Conservation (phyloP, 2,329 filamentous ascomycete genomes). For the Cladophialophora bantiana region DNA sequence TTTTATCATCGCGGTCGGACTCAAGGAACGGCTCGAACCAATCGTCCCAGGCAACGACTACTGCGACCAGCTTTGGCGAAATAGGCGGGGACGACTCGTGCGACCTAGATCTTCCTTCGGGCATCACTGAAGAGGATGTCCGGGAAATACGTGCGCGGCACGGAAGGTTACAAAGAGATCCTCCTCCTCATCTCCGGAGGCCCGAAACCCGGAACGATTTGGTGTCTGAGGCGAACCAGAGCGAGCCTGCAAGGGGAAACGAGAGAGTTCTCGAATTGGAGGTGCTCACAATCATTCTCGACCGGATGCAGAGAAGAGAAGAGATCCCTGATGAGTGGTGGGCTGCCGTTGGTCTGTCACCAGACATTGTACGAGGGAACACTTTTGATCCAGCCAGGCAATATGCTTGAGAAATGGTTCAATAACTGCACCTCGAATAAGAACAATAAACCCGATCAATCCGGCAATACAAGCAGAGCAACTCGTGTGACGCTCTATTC, state of each 20-base stretch:
- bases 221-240: background rate
- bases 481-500: background rate
- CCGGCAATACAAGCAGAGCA: background rate
- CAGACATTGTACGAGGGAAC: constrained; percentile 43
- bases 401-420: background rate
- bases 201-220: background rate
- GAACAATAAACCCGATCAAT: background rate
- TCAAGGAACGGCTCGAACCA: constrained; percentile 44
- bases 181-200: background rate
- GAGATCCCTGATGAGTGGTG: constrained; percentile 86
- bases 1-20: constrained; percentile 69
- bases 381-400: constrained; percentile 13
- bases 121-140: constrained; percentile 40
- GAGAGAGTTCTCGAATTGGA: constrained; percentile 53
- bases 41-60: constrained; percentile 48
- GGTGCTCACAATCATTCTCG: constrained; percentile 75
- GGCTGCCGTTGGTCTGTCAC: constrained; percentile 69
- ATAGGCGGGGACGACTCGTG: constrained; percentile 39
- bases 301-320: constrained; percentile 71
- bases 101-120: constrained; percentile 39
- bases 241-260: constrained; percentile 22
- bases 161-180: constrained; percentile 25
- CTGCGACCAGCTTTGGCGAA: constrained; percentile 40
- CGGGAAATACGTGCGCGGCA: constrained; percentile 39
- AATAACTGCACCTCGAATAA: background rate